These are phyloP conservation scores for Vitellaria paradoxa DNA, from an alignment of 179 eudicot genomes.

Conservation along the genomic window DNA sequence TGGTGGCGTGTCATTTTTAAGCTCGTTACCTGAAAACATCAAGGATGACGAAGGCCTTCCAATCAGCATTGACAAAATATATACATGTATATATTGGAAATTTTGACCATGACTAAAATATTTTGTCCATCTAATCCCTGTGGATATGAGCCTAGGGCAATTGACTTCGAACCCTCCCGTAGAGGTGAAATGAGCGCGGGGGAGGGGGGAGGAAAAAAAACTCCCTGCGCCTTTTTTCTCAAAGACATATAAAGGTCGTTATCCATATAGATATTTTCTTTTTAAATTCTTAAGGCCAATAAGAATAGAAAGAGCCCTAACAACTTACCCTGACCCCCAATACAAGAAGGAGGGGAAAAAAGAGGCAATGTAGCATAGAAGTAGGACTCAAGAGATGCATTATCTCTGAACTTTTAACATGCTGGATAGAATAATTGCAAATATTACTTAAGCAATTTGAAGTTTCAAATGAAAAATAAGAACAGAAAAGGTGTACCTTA, in stretches of 20 bases:
- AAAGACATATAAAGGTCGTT: too few relatives aligned
- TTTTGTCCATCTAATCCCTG: background rate
- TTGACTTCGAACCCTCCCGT: too few relatives aligned
- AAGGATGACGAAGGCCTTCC: slow-evolving; percentile 14
- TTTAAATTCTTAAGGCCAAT: background rate
- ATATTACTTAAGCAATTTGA: background rate
- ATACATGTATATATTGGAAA: background rate
- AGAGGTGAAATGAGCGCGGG: too few relatives aligned
- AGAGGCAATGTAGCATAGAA: background rate
- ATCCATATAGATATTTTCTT: too few relatives aligned
- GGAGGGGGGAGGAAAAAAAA: too few relatives aligned
- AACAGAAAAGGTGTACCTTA: slow-evolving; percentile 51
- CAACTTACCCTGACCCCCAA: background rate
- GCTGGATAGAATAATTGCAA: background rate
- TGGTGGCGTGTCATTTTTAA: slow-evolving; percentile 99
- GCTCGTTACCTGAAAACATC: slow-evolving; percentile 61
- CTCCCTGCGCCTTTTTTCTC: too few relatives aligned
- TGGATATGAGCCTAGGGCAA: too few relatives aligned
- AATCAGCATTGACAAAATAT: background rate
- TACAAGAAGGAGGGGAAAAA: background rate
- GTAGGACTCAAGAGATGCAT: background rate
- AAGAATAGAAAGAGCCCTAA: background rate
- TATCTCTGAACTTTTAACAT: background rate
- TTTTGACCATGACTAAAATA: background rate
- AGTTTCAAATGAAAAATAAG: background rate